Percentiles rank a stretch among this genome's conserved stretches.
Evolutionary conservation across 2,329 filamentous ascomycete species (phyloP).

Genomic region (Phialemonium atrogriseum): DNA sequence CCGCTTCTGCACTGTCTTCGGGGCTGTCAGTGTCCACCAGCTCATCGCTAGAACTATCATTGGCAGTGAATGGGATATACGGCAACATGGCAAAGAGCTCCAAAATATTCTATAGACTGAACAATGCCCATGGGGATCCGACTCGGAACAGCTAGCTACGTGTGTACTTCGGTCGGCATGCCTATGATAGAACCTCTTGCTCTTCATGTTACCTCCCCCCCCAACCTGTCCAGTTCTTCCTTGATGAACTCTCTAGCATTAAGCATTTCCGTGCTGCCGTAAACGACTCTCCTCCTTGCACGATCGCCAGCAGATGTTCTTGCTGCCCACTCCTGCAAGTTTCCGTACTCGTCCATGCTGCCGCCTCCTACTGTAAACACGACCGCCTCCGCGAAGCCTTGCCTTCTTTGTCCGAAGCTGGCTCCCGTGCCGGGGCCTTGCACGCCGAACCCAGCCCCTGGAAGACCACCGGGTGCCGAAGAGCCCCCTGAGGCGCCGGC

Average conservation of each 20-base stretch:
- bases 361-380: conserved; percentile 95
- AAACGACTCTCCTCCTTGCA: conserved; percentile 74
- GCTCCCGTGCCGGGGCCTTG: conserved; percentile 59
- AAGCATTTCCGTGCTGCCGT: conserved; percentile 82
- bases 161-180: too few species aligned
- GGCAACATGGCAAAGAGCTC: too few species aligned
- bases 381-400: conserved; percentile 82
- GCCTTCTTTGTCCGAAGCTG: conserved; percentile 82
- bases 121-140: too few species aligned
- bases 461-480: conserved; percentile 38
- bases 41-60: too few species aligned
- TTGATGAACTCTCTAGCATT: conserved; percentile 60
- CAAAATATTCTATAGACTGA: too few species aligned
- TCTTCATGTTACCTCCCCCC: conserved; percentile 40
- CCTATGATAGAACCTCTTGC: too few species aligned
- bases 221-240: conserved; percentile 55
- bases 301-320: conserved; percentile 53
- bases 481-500: conserved; percentile 24
- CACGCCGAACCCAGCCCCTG: conserved; percentile 35
- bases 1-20: too few species aligned
- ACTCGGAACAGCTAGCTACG: too few species aligned
- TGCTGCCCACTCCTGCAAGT: conserved; percentile 90
- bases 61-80: too few species aligned
- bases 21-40: too few species aligned
- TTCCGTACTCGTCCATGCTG: conserved; percentile 98